Evolutionary conservation across 192 early-diverging fungal species (phyloP).

Genomic region (Chytriomyces hyalinus): DNA sequence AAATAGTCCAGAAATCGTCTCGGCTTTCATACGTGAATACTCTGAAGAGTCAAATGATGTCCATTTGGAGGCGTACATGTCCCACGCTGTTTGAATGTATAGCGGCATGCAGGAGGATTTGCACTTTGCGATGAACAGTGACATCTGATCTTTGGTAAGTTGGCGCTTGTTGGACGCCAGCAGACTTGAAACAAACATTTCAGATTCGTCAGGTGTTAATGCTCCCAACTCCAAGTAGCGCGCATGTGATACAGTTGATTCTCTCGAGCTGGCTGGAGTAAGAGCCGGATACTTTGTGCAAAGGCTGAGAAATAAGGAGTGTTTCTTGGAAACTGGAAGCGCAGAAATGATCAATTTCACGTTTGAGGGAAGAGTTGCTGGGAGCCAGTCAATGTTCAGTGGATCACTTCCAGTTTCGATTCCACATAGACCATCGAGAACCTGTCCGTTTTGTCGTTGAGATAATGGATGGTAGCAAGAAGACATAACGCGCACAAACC

Average conservation of each 20-base stretch:
- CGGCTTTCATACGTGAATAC: slow-evolving; percentile 3
- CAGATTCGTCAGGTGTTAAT: slow-evolving; percentile 5
- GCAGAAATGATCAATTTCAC: slow-evolving; percentile 9
- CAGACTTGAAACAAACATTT: not conserved
- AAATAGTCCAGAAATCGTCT: slow-evolving; percentile 24
- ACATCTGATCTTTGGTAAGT: slow-evolving; percentile 20
- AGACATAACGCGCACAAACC: slow-evolving; percentile 1
- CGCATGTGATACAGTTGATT: not conserved
- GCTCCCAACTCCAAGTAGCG: slow-evolving; percentile 25
- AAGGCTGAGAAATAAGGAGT: slow-evolving; percentile 22
- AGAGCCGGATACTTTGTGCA: slow-evolving; percentile 20
- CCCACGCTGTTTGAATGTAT: slow-evolving; percentile 27
- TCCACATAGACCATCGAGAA: slow-evolving; percentile 33
- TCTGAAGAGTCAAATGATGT: not conserved
- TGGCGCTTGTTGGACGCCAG: not conserved
- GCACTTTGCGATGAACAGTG: slow-evolving; percentile 10
- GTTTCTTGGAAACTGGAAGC: slow-evolving; percentile 15
- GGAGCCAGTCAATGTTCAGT: slow-evolving; percentile 36
- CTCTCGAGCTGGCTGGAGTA: not conserved
- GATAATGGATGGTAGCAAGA: not conserved
- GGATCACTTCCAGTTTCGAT: slow-evolving; percentile 24
- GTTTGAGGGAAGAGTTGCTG: slow-evolving; percentile 27
- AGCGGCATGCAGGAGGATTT: slow-evolving; percentile 30
- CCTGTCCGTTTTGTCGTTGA: slow-evolving; percentile 1
- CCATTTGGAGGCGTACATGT: slow-evolving; percentile 22